Conservation (phyloP, 2,329 filamentous ascomycete species). For the Arthrobotrys iridis region DNA sequence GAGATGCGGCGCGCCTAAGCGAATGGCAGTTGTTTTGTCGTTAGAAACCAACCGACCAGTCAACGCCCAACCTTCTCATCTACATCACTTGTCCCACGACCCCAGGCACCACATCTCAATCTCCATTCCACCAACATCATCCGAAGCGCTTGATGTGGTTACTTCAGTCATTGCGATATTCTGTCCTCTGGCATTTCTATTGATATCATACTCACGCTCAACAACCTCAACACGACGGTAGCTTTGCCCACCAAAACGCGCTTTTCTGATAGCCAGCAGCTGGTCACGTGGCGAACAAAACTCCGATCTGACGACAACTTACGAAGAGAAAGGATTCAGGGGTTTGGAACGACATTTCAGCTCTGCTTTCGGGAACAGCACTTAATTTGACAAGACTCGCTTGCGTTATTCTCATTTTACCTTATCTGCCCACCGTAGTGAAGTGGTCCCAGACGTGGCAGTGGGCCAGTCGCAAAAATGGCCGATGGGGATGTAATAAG, state of each 20-base stretch:
- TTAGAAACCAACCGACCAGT: neutral
- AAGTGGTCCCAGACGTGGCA: conserved; percentile 29
- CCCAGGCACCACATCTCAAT: conserved; percentile 2
- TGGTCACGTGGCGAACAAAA: conserved; percentile 36
- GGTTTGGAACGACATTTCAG: neutral
- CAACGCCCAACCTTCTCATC: conserved; percentile 36
- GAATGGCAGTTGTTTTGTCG: conserved; percentile 42
- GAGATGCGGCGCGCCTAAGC: conserved; percentile 39
- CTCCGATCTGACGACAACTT: conserved; percentile 1
- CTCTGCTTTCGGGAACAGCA: conserved; percentile 3
- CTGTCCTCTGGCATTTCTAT: neutral
- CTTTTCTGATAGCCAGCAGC: conserved; percentile 4
- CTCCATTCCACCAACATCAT: conserved; percentile 9
- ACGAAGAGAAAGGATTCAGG: neutral
- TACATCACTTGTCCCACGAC: conserved; percentile 18
- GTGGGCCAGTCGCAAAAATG: conserved; percentile 63
- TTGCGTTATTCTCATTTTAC: conserved; percentile 28
- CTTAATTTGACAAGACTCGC: conserved; percentile 3
- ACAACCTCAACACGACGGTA: neutral
- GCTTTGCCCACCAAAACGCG: conserved; percentile 25
- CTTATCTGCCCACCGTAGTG: conserved; percentile 34
- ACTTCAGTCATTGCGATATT: neutral
- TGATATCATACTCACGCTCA: neutral
- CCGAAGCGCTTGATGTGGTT: neutral
- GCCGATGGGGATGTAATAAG: conserved; percentile 69